Evolutionary conservation across 306 rosid genomes (phyloP).

Genomic region (Vicia villosa): DNA sequence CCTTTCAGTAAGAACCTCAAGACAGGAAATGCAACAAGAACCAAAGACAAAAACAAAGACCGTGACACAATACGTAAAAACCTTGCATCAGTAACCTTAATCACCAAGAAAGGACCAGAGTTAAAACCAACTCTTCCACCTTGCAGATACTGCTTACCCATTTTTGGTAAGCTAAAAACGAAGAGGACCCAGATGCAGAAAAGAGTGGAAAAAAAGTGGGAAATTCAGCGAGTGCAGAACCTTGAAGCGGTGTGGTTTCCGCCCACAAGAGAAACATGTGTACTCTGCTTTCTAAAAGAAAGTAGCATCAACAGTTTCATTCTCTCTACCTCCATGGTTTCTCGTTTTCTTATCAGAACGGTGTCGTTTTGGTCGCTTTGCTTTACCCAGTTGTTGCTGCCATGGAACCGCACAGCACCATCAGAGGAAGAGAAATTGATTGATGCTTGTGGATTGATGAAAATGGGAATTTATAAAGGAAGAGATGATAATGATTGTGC

Average conservation of each 20-base stretch:
- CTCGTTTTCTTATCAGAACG: background rate
- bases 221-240: slow-evolving; percentile 15
- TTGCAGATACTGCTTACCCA: slow-evolving; percentile 20
- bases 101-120: slow-evolving; percentile 46
- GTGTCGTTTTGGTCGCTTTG: slow-evolving; percentile 32
- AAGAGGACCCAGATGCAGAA: slow-evolving; percentile 8
- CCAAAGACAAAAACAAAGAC: slow-evolving; percentile 58
- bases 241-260: slow-evolving; percentile 78
- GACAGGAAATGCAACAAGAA: slow-evolving; percentile 51
- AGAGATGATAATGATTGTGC: slow-evolving; percentile 5
- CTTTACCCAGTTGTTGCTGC: slow-evolving; percentile 35
- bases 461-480: background rate
- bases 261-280: slow-evolving; percentile 71
- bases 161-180: background rate
- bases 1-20: slow-evolving; percentile 40
- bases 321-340: slow-evolving; percentile 62
- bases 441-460: too few relatives aligned
- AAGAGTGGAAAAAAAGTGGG: background rate
- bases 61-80: slow-evolving; percentile 51
- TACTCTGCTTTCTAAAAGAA: too few relatives aligned
- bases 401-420: background rate
- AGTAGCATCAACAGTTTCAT: slow-evolving; percentile 48
- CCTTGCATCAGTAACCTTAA: slow-evolving; percentile 53
- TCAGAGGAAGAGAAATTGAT: slow-evolving; percentile 11
- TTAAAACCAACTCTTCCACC: slow-evolving; percentile 11